Conservation (phyloP, 345 rosid species). For the Gynandropsis gynandra region DNA sequence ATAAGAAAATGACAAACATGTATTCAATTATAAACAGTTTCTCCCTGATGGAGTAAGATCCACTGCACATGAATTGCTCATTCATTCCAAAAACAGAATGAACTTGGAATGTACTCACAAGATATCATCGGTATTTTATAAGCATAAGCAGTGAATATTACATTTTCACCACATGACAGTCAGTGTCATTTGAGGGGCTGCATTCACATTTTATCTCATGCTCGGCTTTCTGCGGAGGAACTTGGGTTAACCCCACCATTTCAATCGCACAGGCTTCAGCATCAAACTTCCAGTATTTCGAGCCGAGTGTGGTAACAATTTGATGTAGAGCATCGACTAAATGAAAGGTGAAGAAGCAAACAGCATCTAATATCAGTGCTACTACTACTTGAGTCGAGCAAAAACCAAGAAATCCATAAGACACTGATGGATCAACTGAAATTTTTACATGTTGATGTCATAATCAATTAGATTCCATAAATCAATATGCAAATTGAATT, state of each 20-base stretch:
- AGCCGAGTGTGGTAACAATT: conserved; percentile 36
- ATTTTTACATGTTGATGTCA: too few species aligned
- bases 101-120: too few species aligned
- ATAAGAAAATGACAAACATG: conserved; percentile 9
- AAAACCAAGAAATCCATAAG: neutral
- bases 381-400: neutral
- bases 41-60: too few species aligned
- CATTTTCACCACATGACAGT: conserved; percentile 47
- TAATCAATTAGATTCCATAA: too few species aligned
- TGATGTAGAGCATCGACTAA: conserved; percentile 43
- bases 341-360: conserved; percentile 20
- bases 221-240: conserved; percentile 26
- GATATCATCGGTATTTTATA: too few species aligned
- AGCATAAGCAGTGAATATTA: conserved; percentile 28
- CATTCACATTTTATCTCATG: conserved; percentile 38
- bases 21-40: too few species aligned
- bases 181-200: conserved; percentile 25
- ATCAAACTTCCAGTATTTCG: conserved; percentile 39
- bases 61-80: too few species aligned
- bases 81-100: too few species aligned
- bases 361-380: conserved; percentile 5
- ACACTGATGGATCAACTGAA: conserved; percentile 1
- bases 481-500: too few species aligned
- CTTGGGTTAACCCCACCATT: conserved; percentile 33
- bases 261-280: conserved; percentile 31